Evolutionary conservation across 2,329 filamentous ascomycete species (phyloP).

Genomic region (Lojkania enalia): DNA sequence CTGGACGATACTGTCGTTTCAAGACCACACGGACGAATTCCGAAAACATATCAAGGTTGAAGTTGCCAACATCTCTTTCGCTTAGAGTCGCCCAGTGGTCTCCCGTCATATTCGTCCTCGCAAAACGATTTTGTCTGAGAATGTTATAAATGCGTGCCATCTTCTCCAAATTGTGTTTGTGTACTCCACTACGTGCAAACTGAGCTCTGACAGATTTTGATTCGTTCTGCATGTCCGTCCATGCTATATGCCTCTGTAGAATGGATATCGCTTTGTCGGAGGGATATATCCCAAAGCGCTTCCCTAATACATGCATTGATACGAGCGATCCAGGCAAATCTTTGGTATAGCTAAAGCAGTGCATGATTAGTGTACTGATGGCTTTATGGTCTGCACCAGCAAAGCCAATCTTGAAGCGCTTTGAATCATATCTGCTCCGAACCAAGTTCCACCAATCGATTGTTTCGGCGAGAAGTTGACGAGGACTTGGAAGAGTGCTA

Average conservation of each 20-base stretch:
- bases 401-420: conserved; percentile 32
- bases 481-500: conserved; percentile 31
- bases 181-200: conserved; percentile 20
- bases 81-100: conserved; percentile 19
- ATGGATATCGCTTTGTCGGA: conserved; percentile 22
- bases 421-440: conserved; percentile 27
- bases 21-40: conserved; percentile 38
- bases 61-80: conserved; percentile 26
- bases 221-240: conserved; percentile 28
- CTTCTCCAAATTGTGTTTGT: conserved; percentile 16
- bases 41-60: conserved; percentile 33
- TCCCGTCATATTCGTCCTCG: conserved; percentile 19
- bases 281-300: conserved; percentile 32
- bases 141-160: conserved; percentile 26
- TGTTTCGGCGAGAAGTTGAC: conserved; percentile 35
- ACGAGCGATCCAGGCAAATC: conserved; percentile 41
- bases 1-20: conserved; percentile 25
- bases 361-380: conserved; percentile 33
- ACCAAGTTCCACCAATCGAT: conserved; percentile 33
- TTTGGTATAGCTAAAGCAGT: conserved; percentile 39
- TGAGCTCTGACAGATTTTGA: conserved; percentile 10
- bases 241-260: conserved; percentile 34
- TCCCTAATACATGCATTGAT: conserved; percentile 35
- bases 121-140: conserved; percentile 21
- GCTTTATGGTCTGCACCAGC: conserved; percentile 26